These are phyloP conservation scores for Pseudogymnoascus sp. DNA, from an alignment of 2,329 filamentous ascomycete species.

Conservation along the genomic window DNA sequence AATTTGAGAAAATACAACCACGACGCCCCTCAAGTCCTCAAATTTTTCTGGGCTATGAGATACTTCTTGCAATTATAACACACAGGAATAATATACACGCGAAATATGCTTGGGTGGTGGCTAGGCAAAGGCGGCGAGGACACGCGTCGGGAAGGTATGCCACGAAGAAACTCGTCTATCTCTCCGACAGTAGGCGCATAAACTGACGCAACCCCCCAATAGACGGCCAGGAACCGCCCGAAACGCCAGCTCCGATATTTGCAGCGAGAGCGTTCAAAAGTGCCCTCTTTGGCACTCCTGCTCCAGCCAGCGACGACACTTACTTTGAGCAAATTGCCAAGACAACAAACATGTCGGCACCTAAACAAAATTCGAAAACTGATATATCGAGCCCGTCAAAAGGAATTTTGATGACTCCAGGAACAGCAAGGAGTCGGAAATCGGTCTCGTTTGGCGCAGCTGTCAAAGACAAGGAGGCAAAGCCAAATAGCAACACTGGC, in stretches of 20 bases:
- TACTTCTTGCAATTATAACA: neutral
- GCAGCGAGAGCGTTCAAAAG: conserved; percentile 56
- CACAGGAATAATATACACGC: neutral
- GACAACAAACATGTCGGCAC: conserved; percentile 25
- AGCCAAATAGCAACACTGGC: conserved; percentile 20
- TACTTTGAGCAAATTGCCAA: conserved; percentile 27
- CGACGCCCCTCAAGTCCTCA: neutral
- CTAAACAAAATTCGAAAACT: neutral
- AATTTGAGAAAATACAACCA: neutral
- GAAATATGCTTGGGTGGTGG: conserved; percentile 29
- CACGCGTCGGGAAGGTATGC: conserved; percentile 17
- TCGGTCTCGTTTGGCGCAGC: conserved; percentile 56
- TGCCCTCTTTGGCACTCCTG: conserved; percentile 53
- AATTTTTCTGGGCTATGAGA: conserved; percentile 12
- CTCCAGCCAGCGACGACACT: conserved; percentile 29
- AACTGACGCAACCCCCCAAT: neutral
- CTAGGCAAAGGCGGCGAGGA: conserved; percentile 22
- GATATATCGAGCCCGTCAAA: neutral
- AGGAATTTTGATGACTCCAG: conserved; percentile 56
- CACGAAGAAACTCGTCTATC: neutral
- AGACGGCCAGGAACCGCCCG: conserved; percentile 40
- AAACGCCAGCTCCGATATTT: conserved; percentile 59
- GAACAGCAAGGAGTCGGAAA: conserved; percentile 52
- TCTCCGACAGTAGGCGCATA: neutral
- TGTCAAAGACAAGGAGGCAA: conserved; percentile 21